Conservation (phyloP, 2,329 filamentous ascomycete species). For the Lachnellula hyalina region DNA sequence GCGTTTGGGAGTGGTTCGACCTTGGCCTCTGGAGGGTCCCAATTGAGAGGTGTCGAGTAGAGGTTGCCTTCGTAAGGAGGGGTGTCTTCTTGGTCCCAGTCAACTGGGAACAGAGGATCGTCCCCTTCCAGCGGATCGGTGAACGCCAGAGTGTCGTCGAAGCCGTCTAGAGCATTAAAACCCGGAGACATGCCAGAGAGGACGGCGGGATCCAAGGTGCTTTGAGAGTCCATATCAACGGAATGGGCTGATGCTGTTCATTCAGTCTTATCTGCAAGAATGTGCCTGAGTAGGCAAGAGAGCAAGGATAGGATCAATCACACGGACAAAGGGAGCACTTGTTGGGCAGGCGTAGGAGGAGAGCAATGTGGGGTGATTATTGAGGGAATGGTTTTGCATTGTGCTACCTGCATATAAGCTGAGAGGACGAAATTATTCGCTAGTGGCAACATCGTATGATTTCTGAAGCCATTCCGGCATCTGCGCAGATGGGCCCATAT, state of each 20-base stretch:
- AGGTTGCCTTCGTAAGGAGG: constrained; percentile 29
- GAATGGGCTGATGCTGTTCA: constrained; percentile 6
- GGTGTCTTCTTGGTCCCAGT: constrained; percentile 23
- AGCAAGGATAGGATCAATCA: constrained; percentile 3
- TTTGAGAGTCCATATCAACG: constrained; percentile 18
- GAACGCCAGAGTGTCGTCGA: constrained; percentile 23
- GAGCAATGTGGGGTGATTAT: not conserved
- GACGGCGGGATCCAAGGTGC: constrained; percentile 22
- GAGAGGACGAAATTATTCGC: not conserved
- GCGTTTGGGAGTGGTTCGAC: constrained; percentile 18
- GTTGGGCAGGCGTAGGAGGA: not conserved
- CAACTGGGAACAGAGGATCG: constrained; percentile 15
- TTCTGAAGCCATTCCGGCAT: not conserved
- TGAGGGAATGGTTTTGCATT: not conserved
- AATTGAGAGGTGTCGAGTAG: constrained; percentile 30
- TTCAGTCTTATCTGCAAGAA: not conserved
- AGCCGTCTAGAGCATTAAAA: constrained; percentile 18
- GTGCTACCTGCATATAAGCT: not conserved
- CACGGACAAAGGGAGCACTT: not conserved
- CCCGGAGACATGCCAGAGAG: constrained; percentile 23
- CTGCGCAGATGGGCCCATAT: not conserved
- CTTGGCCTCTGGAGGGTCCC: constrained; percentile 28
- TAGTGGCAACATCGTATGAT: not conserved
- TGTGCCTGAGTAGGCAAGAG: not conserved
- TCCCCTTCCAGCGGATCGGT: constrained; percentile 16